Evolutionary conservation across 495 filamentous ascomycete species (phyloP).

Genomic region (Cairneyella variabilis): DNA sequence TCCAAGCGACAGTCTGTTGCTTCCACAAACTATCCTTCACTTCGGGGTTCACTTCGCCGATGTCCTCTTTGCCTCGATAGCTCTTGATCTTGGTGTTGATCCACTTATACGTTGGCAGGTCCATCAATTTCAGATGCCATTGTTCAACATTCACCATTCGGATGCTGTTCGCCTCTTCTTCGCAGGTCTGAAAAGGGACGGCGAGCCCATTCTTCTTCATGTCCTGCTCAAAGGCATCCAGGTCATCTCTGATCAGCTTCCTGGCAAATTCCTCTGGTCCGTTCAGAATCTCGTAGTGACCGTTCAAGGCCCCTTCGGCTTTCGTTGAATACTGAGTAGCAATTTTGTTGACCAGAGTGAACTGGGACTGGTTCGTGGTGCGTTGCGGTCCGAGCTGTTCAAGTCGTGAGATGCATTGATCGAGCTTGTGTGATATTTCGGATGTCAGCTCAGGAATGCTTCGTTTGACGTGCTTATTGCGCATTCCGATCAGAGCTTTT

Average conservation of each 20-base stretch:
- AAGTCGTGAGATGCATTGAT: neutral
- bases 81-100: neutral
- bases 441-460: conserved; percentile 2
- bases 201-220: neutral
- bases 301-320: conserved; percentile 1
- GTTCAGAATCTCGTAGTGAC: neutral
- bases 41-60: conserved; percentile 6
- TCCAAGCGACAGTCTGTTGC: conserved; percentile 1
- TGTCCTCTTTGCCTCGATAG: conserved; percentile 5
- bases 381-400: conserved; percentile 2
- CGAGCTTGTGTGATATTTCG: conserved; percentile 4
- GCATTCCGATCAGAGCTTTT: conserved; percentile 12
- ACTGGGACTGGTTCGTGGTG: conserved; percentile 2
- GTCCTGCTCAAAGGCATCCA: neutral
- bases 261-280: neutral
- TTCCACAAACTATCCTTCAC: conserved; percentile 9
- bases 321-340: conserved; percentile 4
- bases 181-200: neutral
- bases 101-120: neutral
- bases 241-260: conserved; percentile 9
- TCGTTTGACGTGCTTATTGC: conserved; percentile 10
- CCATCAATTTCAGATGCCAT: neutral
- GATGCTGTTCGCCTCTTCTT: neutral
- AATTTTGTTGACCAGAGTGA: neutral
- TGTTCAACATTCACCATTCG: neutral